These are phyloP conservation scores for peach (Prunus persica) DNA, from an alignment of 306 rosid species.

Conservation along the genomic window Prunus_persica_NCBIv2 NC_034013.1:18084501-18085000, in stretches of 20 bases:
- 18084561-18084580: conserved; percentile 94
- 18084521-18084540: conserved; percentile 98
- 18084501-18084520: conserved; percentile 90
- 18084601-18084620: conserved; percentile 90
- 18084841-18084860: conserved; percentile 64
- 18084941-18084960: conserved; percentile 86
- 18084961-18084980: conserved; percentile 95
- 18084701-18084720: conserved; percentile 85
- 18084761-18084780: conserved; percentile 98
- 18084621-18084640: conserved; percentile 98
- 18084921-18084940: conserved; percentile 87
- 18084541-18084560: conserved; percentile 85
- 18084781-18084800: conserved; percentile 87
- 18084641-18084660: conserved; percentile 99
- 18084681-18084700: conserved; percentile 89
- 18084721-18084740: conserved; percentile 68
- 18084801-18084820: conserved; percentile 64
- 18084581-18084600: conserved; percentile 99
- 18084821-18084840: conserved; percentile 63
- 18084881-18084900: conserved; percentile 61
- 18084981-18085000: conserved; percentile 71
- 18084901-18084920: conserved; percentile 83
- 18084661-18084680: conserved; percentile 98
- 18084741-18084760: conserved; percentile 94
- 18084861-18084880: conserved; percentile 71